Evolutionary conservation across 345 rosid genomes (phyloP), one percentile per base, ranked within the genome.

Genomic region (Salix purpurea): DNA sequence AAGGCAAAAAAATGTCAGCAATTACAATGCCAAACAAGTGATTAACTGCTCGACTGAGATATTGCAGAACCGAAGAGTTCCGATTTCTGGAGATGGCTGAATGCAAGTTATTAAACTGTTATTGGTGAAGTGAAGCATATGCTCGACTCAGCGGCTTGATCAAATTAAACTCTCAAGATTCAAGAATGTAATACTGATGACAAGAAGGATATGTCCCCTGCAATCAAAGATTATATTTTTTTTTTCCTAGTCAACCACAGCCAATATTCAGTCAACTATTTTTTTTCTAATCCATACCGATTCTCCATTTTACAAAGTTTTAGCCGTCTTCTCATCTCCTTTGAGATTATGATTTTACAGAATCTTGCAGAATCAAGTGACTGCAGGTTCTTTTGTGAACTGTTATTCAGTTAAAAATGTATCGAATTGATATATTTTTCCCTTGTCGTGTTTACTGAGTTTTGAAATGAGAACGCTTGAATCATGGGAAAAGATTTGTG

Each of bases 61-160:
- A 46, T 48, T 1, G 39, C 36, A 52, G 77, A 23, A 65, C 71
- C 78, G 36, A 83, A 78, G 80, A 67, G 79, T 74, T 71, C 76
- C 28, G 39, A 64, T 72, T 71, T 71, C 72, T 65, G 26, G 39
- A 67, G 72, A 24, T 69, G 61, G 50, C 77, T 54, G 50, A 44
- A 44, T 14, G 50, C 5, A 40, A 83, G 89, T 79, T 71, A 67
- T 18, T 56, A 18, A 28, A 36, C 32, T 58, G 12, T 48, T 28
- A 5, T 42, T 48, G 39, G 60, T 19, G 21, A 70, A 40, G 69
- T 0, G 42, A 30, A 60, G 46, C 72, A 26, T 28, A 67, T 28
- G 70, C 58, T 69, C 9, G 66, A 61, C 37, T 12, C 48, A 65
- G 70, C 40, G 61, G 78, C 73, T 26, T 79, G 69, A 54, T 37